phyloP scores from a whole-genome alignment of 345 rosid species.

The Dimocarpus longan region DNA sequence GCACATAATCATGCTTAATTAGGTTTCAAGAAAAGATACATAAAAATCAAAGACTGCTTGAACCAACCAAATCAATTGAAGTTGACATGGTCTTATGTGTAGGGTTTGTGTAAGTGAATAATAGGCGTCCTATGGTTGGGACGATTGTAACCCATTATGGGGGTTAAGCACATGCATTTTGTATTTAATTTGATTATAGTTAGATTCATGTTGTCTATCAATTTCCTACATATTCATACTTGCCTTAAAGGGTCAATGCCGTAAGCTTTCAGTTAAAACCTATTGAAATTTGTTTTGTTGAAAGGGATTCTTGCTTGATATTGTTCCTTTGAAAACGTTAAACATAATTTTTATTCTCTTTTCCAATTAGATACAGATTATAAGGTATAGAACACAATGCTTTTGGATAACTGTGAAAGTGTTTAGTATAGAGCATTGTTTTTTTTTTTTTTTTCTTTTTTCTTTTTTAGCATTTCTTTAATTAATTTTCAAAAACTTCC shows the following conservation, averaged over 20 bases:
- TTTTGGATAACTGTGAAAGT: too few relatives aligned
- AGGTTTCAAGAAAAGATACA: not conserved
- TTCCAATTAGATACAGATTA: too few relatives aligned
- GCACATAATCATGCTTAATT: not conserved
- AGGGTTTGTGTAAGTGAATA: constrained; percentile 24
- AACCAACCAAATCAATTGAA: not conserved
- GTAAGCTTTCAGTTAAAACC: too few relatives aligned
- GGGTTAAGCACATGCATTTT: constrained; percentile 19
- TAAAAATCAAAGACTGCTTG: not conserved
- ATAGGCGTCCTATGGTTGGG: constrained; percentile 11
- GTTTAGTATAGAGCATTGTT: too few relatives aligned
- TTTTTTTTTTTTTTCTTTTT: too few relatives aligned
- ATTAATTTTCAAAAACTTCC: too few relatives aligned
- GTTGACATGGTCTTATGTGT: constrained; percentile 7
- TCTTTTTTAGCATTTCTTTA: too few relatives aligned
- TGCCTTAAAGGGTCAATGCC: not conserved
- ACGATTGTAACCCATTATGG: not conserved
- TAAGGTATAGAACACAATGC: too few relatives aligned
- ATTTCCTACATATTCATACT: not conserved
- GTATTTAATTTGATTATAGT: not conserved
- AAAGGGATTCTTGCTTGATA: too few relatives aligned
- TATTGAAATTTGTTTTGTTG: too few relatives aligned
- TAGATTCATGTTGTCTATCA: not conserved
- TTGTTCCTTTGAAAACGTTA: too few relatives aligned
- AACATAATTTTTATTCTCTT: too few relatives aligned